Evolutionary conservation across 768 basidiomycete genomes (phyloP).

Genomic region (Dentipellis sp.): DNA sequence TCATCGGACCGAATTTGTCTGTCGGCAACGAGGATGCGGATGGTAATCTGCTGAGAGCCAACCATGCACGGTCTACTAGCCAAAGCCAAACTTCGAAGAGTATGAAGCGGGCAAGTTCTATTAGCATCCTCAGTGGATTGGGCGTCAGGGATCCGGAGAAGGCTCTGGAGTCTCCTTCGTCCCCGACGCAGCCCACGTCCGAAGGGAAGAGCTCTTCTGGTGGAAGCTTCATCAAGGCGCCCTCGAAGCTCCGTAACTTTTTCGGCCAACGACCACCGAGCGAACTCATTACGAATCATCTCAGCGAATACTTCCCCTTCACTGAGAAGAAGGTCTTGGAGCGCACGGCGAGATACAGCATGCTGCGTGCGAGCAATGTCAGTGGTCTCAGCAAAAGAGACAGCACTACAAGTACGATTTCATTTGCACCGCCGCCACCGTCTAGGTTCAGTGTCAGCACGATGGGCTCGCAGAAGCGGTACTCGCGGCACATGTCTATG

Average conservation of each 20-base stretch:
- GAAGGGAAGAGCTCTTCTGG: constrained; percentile 21
- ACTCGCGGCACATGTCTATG: constrained; percentile 33
- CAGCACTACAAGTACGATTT: constrained; percentile 33
- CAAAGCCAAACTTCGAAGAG: constrained; percentile 28
- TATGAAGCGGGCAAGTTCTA: constrained; percentile 87
- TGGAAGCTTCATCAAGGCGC: constrained; percentile 27
- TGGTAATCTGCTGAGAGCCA: constrained; percentile 17
- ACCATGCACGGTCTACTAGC: not conserved
- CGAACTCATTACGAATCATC: constrained; percentile 91
- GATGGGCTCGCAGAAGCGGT: constrained; percentile 32
- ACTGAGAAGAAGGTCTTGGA: constrained; percentile 87
- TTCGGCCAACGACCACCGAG: constrained; percentile 97
- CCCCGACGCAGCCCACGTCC: constrained; percentile 32
- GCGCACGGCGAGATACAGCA: constrained; percentile 83
- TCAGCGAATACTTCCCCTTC: constrained; percentile 92
- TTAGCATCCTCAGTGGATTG: constrained; percentile 89
- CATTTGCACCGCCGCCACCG: constrained; percentile 35
- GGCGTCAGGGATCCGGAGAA: constrained; percentile 78
- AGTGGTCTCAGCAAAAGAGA: constrained; percentile 37
- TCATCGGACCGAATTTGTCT: constrained; percentile 8
- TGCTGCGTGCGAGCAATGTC: constrained; percentile 55
- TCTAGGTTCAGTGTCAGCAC: constrained; percentile 61
- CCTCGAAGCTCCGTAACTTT: constrained; percentile 84
- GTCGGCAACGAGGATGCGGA: constrained; percentile 28
- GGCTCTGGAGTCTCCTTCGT: constrained; percentile 48